phyloP scores from a whole-genome alignment of 768 basidiomycete species.

The Lyophyllum decastes region DNA sequence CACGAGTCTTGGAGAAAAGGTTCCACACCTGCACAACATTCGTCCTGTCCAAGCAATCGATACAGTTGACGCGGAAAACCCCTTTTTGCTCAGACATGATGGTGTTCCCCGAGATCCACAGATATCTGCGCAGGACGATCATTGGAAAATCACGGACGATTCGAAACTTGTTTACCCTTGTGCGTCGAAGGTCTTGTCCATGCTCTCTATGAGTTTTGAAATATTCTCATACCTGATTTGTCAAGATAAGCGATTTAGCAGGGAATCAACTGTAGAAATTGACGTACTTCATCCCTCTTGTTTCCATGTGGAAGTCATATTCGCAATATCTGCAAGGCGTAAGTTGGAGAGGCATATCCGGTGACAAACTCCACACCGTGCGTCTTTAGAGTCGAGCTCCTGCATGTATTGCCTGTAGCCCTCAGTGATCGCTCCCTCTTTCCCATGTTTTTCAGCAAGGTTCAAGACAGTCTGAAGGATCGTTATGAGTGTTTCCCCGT shows the following conservation, averaged over 20 bases:
- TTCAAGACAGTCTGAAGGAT: constrained; percentile 73
- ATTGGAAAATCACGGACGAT: constrained; percentile 2
- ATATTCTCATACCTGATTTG: constrained; percentile 83
- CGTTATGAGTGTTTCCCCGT: constrained; percentile 3
- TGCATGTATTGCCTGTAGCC: constrained; percentile 74
- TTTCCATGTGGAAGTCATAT: constrained; percentile 94
- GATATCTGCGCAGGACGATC: constrained; percentile 51
- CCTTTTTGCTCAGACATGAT: constrained; percentile 83
- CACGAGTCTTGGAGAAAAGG: not conserved
- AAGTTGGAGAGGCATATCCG: not conserved
- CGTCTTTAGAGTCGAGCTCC: constrained; percentile 55
- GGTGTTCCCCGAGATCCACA: constrained; percentile 75
- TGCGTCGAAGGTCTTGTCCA: constrained; percentile 73
- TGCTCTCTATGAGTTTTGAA: constrained; percentile 66
- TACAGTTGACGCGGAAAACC: constrained; percentile 90
- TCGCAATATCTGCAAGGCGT: constrained; percentile 59
- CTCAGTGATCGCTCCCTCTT: constrained; percentile 77
- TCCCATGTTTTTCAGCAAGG: constrained; percentile 88
- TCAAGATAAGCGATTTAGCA: not conserved
- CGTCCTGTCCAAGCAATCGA: constrained; percentile 93
- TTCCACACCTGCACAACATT: constrained; percentile 83
- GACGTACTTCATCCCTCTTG: constrained; percentile 89
- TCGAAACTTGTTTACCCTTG: constrained; percentile 60
- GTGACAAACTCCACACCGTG: constrained; percentile 43
- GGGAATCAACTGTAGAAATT: not conserved